Conservation (phyloP, 768 basidiomycete species). For the Dioszegia hungarica region DNA sequence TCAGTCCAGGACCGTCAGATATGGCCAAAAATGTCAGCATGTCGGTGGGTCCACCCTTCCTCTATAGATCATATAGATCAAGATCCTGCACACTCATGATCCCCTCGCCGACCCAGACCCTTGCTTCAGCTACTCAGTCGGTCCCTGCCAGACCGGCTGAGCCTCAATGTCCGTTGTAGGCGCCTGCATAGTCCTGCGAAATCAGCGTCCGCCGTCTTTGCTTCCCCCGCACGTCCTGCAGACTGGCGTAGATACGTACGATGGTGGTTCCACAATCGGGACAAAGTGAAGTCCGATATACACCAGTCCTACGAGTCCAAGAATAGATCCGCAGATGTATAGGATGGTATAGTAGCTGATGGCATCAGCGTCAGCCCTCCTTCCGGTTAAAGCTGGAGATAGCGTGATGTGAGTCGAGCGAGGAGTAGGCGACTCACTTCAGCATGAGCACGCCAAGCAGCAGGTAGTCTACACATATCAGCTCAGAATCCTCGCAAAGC, state of each 20-base stretch:
- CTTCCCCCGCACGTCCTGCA: no score
- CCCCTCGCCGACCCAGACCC: no score
- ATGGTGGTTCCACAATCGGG: constrained; percentile 44
- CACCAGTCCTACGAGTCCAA: constrained; percentile 41
- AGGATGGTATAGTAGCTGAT: constrained; percentile 47
- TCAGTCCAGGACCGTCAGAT: no score
- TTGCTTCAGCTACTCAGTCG: constrained; percentile 29
- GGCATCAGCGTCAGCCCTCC: background rate
- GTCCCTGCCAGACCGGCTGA: constrained; percentile 47
- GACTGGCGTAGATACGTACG: constrained; percentile 27
- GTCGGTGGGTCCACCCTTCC: no score
- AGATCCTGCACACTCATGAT: no score
- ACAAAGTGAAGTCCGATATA: constrained; percentile 47
- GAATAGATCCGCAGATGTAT: constrained; percentile 45
- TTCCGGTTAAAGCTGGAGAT: no score
- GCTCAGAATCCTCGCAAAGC: background rate
- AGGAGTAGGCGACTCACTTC: no score
- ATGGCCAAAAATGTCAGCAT: no score
- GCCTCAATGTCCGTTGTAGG: constrained; percentile 39
- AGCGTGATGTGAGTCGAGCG: no score
- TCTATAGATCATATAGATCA: no score
- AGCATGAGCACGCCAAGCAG: constrained; percentile 45
- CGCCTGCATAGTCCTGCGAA: constrained; percentile 43
- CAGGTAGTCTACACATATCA: constrained; percentile 39
- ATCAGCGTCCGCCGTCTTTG: no score